Base-by-base conservation (phyloP, 1,284 basidiomycete genomes). In the Rhodotorula glutinis region DNA sequence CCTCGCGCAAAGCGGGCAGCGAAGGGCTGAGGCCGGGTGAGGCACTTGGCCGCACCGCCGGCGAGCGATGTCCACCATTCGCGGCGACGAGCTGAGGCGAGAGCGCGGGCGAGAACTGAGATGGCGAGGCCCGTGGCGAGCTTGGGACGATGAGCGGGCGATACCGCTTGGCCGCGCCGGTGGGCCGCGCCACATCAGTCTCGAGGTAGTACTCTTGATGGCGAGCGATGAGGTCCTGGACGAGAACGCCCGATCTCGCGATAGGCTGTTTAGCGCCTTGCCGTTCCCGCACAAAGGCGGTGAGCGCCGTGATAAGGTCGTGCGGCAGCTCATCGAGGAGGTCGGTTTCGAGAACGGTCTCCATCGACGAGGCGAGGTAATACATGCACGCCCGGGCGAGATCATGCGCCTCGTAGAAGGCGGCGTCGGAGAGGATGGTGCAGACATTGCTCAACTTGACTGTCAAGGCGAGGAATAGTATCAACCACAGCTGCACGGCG, bases 301-400 rank as follows among this genome's bases (percentile, higher is more conserved):
- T 83, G 5, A 98, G 83, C 62, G 88, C 85, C 54, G 84, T 84
- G 65, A 96, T 79, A 41, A 92, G 83, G 41, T 84, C 82, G 29
- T 82, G 77, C 5, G 88, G 83, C 56, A 97, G 83, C 57, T 82
- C 79, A 72, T 90, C 89, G 29, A 98, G 83, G 74, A 92, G 84
- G 8, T 85, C 85, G 40, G 83, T 83, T 77, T 97, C 92, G 29
- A 98, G 84, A 62, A 97, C 83, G 0, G 88, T 87, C 78, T 98
- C 96, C 82, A 97, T 83, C 76, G 91, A 93, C 65, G 85, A 84
- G 3, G 86, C 81, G 73, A 94, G 88, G 79, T 94, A 98, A 52
- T 84, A 84, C 77, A 94, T 90, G 23, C 94, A 82, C 57, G 87
- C 85, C 29, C 85, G 82, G 40, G 87, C 84, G 61, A 98, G 85